Conservation (phyloP, 2,329 filamentous ascomycete genomes). For the Helotiales sp. region DNA sequence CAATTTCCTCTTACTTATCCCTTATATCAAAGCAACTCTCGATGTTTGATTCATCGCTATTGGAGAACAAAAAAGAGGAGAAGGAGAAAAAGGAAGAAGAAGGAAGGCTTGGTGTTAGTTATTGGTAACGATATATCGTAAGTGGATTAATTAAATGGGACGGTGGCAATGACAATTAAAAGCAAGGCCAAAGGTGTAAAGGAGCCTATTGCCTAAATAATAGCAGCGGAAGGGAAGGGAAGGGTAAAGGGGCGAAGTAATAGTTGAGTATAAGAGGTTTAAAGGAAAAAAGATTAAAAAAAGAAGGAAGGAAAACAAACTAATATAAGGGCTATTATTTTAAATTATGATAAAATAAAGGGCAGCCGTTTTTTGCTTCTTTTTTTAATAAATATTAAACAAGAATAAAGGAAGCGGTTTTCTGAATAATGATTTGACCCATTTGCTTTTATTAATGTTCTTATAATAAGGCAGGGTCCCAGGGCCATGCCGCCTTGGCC, state of each 20-base stretch:
- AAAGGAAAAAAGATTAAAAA: slow-evolving; percentile 17
- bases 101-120: slow-evolving; percentile 30
- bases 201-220: slow-evolving; percentile 23
- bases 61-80: too few species aligned
- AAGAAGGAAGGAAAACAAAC: background rate
- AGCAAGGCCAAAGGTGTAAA: too few species aligned
- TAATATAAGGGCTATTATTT: too few species aligned
- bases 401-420: too few species aligned
- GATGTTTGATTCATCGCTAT: slow-evolving; percentile 33
- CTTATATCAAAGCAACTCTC: too few species aligned
- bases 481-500: too few species aligned
- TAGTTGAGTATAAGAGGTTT: slow-evolving; percentile 29
- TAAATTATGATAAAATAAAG: too few species aligned
- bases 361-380: slow-evolving; percentile 20
- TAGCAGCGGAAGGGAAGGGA: slow-evolving; percentile 15
- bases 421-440: too few species aligned
- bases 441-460: too few species aligned
- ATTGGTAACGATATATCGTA: slow-evolving; percentile 23
- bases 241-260: slow-evolving; percentile 14
- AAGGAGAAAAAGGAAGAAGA: too few species aligned
- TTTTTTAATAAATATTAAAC: slow-evolving; percentile 29
- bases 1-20: too few species aligned
- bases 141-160: slow-evolving; percentile 10
- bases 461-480: too few species aligned
- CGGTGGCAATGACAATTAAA: slow-evolving; percentile 8